Evolutionary conservation across 2,329 filamentous ascomycete species (phyloP).

Genomic region (Claviceps fusiformis): DNA sequence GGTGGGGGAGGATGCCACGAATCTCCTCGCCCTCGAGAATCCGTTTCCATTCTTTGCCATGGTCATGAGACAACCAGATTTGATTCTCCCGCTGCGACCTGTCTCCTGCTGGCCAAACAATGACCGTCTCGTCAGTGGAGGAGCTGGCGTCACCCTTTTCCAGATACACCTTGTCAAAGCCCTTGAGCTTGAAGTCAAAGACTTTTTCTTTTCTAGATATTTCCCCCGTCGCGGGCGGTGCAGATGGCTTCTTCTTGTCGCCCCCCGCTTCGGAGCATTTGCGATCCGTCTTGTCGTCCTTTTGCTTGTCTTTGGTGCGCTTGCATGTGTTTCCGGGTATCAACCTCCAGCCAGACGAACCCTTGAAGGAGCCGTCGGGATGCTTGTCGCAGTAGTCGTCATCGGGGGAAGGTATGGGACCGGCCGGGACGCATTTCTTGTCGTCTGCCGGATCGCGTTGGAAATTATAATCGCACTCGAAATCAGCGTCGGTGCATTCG

Average conservation of each 20-base stretch:
- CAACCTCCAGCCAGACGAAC: constrained; percentile 78
- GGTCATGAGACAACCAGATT: constrained; percentile 66
- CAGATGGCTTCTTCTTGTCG: constrained; percentile 23
- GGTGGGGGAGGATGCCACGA: constrained; percentile 59
- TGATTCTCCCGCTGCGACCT: constrained; percentile 31
- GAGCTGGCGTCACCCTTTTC: constrained; percentile 56
- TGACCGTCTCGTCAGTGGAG: constrained; percentile 58
- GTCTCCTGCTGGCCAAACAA: constrained; percentile 35
- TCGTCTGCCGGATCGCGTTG: constrained; percentile 48
- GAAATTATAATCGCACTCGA: constrained; percentile 96
- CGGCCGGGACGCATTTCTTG: constrained; percentile 53
- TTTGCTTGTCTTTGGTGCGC: constrained; percentile 43
- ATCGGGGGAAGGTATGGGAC: constrained; percentile 50
- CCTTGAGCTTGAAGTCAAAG: constrained; percentile 45
- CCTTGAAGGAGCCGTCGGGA: constrained; percentile 60
- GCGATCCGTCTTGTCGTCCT: constrained; percentile 60
- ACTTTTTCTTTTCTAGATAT: constrained; percentile 45
- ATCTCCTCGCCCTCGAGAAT: constrained; percentile 60
- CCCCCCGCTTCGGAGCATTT: constrained; percentile 52
- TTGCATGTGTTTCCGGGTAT: constrained; percentile 75
- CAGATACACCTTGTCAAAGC: constrained; percentile 56
- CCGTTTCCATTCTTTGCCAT: constrained; percentile 73
- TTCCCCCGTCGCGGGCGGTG: constrained; percentile 49
- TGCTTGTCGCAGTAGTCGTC: constrained; percentile 52
- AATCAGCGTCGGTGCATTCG: constrained; percentile 71